These are phyloP conservation scores for Coemansia sp. DNA, from an alignment of 192 early-diverging fungal genomes.

Conservation along the genomic window DNA sequence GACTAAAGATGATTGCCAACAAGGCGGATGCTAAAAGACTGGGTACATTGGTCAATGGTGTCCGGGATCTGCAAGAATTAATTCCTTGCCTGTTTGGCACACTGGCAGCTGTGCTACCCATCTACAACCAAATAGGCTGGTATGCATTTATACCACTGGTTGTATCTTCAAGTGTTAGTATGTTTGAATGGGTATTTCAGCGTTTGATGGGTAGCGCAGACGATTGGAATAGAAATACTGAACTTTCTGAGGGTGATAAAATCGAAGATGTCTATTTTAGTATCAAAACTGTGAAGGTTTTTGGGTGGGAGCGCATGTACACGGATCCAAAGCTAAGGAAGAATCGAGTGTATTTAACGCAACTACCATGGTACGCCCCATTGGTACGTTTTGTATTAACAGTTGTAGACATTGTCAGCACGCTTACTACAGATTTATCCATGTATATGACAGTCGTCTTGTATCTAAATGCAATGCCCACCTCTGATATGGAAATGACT, in stretches of 20 bases:
- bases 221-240: not conserved
- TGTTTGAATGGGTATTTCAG: not conserved
- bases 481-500: not conserved
- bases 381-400: not conserved
- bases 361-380: constrained; percentile 2
- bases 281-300: constrained; percentile 8
- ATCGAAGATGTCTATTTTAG: not conserved
- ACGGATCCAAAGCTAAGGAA: not conserved
- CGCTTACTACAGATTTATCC: not conserved
- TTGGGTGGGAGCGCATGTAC: constrained; percentile 14
- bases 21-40: not conserved
- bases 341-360: too few relatives aligned
- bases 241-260: not conserved
- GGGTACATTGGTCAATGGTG: not conserved
- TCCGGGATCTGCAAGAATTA: not conserved
- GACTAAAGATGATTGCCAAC: not conserved
- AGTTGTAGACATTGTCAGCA: not conserved
- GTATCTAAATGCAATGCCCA: not conserved
- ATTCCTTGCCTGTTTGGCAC: not conserved
- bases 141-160: constrained; percentile 5
- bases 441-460: not conserved
- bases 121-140: not conserved
- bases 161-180: too few relatives aligned
- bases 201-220: not conserved
- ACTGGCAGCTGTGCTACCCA: not conserved